phyloP scores from a whole-genome alignment of 176 grass and related monocot species.

The Paspalum vaginatum region DNA sequence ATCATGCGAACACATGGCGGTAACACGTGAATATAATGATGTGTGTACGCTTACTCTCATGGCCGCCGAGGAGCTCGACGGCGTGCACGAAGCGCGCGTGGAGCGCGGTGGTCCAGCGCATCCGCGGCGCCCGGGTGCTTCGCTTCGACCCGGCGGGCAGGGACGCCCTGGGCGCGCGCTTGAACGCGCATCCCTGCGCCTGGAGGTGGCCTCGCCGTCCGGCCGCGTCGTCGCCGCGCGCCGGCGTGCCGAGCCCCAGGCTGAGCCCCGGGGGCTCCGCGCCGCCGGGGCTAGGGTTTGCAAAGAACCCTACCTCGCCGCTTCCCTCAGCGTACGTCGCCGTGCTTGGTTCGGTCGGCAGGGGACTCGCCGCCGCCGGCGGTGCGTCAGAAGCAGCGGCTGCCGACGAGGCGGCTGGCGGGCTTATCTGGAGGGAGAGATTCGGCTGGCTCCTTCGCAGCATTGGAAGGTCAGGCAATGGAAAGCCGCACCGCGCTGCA shows the following conservation, averaged over 20 bases:
- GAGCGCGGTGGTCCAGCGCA: constrained; percentile 93
- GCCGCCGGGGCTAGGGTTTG: constrained; percentile 50
- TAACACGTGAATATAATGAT: neutral
- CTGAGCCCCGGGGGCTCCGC: constrained; percentile 47
- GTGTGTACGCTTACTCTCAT: constrained; percentile 68
- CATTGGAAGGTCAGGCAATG: constrained; percentile 44
- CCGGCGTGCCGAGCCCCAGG: constrained; percentile 45
- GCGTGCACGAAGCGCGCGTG: constrained; percentile 93
- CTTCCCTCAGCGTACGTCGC: constrained; percentile 35
- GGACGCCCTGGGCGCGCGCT: constrained; percentile 49
- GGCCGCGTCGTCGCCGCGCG: neutral
- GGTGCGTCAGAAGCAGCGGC: constrained; percentile 1
- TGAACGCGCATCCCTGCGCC: constrained; percentile 59
- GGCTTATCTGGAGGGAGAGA: constrained; percentile 84
- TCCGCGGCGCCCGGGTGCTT: constrained; percentile 80
- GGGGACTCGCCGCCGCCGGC: constrained; percentile 30
- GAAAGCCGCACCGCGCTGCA: neutral
- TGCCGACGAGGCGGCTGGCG: constrained; percentile 44
- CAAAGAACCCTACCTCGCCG: constrained; percentile 49
- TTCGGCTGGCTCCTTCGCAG: constrained; percentile 59
- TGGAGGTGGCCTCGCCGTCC: constrained; percentile 21
- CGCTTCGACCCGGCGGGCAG: constrained; percentile 51
- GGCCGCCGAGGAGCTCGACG: constrained; percentile 96
- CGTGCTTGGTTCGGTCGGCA: constrained; percentile 24
- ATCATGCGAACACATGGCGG: neutral